phyloP scores from a whole-genome alignment of 768 basidiomycete species.

The Tephrocybe rancida region DNA sequence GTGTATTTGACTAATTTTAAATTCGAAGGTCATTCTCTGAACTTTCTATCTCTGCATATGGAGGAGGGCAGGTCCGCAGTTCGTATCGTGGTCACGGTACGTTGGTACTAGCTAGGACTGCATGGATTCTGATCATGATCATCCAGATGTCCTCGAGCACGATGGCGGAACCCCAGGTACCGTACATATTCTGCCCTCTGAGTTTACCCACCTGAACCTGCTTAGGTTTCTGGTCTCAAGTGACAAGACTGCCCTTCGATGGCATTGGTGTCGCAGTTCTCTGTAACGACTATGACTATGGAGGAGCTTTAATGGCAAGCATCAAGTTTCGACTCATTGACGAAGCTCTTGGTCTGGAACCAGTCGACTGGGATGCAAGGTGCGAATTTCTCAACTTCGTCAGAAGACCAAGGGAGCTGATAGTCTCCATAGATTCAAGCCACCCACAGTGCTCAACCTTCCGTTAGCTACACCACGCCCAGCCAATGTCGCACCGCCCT shows the following conservation, averaged over 20 bases:
- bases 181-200: not conserved
- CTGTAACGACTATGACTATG: conserved; percentile 27
- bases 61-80: not conserved
- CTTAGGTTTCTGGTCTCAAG: conserved; percentile 20
- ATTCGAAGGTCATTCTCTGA: not conserved
- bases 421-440: not conserved
- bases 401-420: not conserved
- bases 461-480: conserved; percentile 15
- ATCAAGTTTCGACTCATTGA: conserved; percentile 28
- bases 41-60: not conserved
- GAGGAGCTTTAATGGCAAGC: conserved; percentile 15
- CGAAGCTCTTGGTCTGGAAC: conserved; percentile 19
- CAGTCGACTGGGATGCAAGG: conserved; percentile 27
- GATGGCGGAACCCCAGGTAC: conserved; percentile 9
- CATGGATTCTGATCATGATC: not conserved
- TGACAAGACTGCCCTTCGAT: conserved; percentile 25
- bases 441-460: not conserved
- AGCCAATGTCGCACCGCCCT: conserved; percentile 14
- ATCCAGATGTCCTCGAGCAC: conserved; percentile 16
- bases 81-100: not conserved
- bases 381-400: not conserved
- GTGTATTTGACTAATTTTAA: not conserved
- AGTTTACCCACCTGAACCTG: too few relatives aligned
- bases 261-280: conserved; percentile 30
- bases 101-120: not conserved